Conservation (phyloP, 495 filamentous ascomycete genomes). For the Penicillium lagena region DNA sequence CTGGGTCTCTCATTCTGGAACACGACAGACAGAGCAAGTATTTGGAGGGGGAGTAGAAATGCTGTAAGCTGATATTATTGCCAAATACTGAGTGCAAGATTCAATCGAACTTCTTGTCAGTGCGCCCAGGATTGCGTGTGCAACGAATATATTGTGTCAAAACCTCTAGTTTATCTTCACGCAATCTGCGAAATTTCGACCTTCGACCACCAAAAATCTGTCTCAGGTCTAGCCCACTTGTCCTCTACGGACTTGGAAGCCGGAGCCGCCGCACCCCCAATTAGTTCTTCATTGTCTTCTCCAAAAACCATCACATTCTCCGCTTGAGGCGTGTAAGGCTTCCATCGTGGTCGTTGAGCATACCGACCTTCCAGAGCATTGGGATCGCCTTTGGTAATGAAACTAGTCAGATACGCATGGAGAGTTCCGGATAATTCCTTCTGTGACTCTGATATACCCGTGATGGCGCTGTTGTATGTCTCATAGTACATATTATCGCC, state of each 20-base stretch:
- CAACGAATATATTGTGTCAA: neutral
- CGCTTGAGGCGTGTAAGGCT: slow-evolving; percentile 13
- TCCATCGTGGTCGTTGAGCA: slow-evolving; percentile 24
- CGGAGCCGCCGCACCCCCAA: slow-evolving; percentile 33
- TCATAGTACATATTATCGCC: slow-evolving; percentile 52
- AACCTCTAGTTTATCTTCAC: slow-evolving; percentile 2
- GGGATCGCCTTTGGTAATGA: slow-evolving; percentile 47
- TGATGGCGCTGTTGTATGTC: slow-evolving; percentile 41
- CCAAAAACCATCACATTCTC: slow-evolving; percentile 47
- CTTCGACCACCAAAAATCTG: slow-evolving; percentile 52
- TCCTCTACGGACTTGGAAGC: slow-evolving; percentile 38
- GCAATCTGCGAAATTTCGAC: slow-evolving; percentile 26
- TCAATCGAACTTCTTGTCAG: too few relatives aligned
- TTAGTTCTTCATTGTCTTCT: slow-evolving; percentile 54
- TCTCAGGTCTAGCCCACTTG: slow-evolving; percentile 41
- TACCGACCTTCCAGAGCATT: slow-evolving; percentile 29
- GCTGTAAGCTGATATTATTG: too few relatives aligned
- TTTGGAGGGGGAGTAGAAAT: too few relatives aligned
- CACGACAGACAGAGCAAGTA: too few relatives aligned
- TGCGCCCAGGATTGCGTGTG: too few relatives aligned
- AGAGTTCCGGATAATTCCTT: slow-evolving; percentile 44
- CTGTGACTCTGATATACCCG: slow-evolving; percentile 35
- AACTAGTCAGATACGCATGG: slow-evolving; percentile 50
- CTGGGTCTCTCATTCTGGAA: too few relatives aligned
- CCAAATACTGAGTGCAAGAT: too few relatives aligned